Base-by-base conservation (phyloP, 805 yeast genomes). In the Wickerhamomyces alni region DNA sequence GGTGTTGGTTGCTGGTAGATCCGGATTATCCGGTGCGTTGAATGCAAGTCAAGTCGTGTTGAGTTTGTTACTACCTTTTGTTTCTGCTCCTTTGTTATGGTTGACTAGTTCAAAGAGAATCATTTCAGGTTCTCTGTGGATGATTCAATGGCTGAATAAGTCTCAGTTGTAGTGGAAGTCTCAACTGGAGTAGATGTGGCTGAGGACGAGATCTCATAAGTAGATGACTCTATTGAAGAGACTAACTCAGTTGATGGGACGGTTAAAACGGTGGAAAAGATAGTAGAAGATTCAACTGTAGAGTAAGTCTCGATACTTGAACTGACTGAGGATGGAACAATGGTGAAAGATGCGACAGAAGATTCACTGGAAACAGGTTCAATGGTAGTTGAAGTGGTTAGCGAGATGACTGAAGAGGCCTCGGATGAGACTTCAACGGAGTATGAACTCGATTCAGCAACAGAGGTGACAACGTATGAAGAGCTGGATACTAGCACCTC, bases 21-120 rank as follows among this genome's bases (percentile, higher is more conserved):
- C 79, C 51, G 96, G 96, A 0, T 63, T 88, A 36, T 73, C 85
- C 18, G 75, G 74, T 16, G 86, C 87, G 13, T 69, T 88, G 49
- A 89, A 88, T 57, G 84, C 83, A 2, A 79, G 88, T 25, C 97
- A 88, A 64, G 97, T 88, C 24, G 83, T 87, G 17, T 69, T 88
- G 30, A 80, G 91, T 2, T 57, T 88, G 30, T 68, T 88, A 39
- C 67, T 88, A 41, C 97, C 97, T 8, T 79, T 87, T 50, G 93
- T 88, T 12, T 77, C 87, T 29, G 96, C 96, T 0, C 97, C 97
- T 16, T 67, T 88, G 55, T 74, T 88, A 40, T 82, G 77, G 56
- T 84, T 88, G 58, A 88, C 96, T 0, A 75, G 86, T 50, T 76
- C 72, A 36, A 77, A 77, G 50, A 59, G 68, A 30, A 80, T 82